Percentiles rank a stretch among this genome's conserved stretches.
These are phyloP conservation scores for Globisporangium carolinianum DNA, from an alignment of 352 stramenopile genomes.

Conservation along the genomic window DNA sequence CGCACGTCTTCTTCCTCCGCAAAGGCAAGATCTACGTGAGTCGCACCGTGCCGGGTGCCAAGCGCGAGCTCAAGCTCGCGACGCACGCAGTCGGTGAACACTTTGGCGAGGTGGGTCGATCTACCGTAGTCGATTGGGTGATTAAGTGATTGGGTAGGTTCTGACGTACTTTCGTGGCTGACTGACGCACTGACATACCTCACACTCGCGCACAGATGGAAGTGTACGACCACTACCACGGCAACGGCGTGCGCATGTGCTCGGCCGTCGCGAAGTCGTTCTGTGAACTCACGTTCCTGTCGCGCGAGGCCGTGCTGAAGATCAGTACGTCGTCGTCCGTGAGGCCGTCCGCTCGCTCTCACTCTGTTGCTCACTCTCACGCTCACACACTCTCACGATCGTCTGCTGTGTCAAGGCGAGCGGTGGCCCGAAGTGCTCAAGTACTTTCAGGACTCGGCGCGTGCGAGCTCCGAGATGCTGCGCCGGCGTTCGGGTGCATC, in stretches of 20 bases:
- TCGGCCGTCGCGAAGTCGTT: slow-evolving; percentile 74
- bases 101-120: slow-evolving; percentile 61
- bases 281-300: slow-evolving; percentile 76
- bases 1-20: slow-evolving; percentile 77
- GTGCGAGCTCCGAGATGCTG: slow-evolving; percentile 35
- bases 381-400: neutral
- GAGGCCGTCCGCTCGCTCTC: too few relatives aligned
- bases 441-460: slow-evolving; percentile 50
- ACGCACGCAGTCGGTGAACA: slow-evolving; percentile 50
- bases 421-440: slow-evolving; percentile 67
- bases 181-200: too few relatives aligned
- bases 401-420: slow-evolving; percentile 17
- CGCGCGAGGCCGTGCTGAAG: slow-evolving; percentile 58
- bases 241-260: slow-evolving; percentile 79
- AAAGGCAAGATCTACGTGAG: slow-evolving; percentile 69
- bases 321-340: slow-evolving; percentile 39
- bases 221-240: slow-evolving; percentile 71
- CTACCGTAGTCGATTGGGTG: too few relatives aligned
- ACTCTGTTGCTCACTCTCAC: too few relatives aligned
- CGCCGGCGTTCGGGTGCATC: slow-evolving; percentile 21
- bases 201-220: slow-evolving; percentile 34
- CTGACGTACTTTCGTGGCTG: too few relatives aligned
- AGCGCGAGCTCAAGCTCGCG: slow-evolving; percentile 40
- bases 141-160: too few relatives aligned
- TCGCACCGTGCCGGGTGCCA: slow-evolving; percentile 34